Base-by-base conservation (phyloP, 2,329 filamentous ascomycete genomes). In the Beauveria sp. region DNA sequence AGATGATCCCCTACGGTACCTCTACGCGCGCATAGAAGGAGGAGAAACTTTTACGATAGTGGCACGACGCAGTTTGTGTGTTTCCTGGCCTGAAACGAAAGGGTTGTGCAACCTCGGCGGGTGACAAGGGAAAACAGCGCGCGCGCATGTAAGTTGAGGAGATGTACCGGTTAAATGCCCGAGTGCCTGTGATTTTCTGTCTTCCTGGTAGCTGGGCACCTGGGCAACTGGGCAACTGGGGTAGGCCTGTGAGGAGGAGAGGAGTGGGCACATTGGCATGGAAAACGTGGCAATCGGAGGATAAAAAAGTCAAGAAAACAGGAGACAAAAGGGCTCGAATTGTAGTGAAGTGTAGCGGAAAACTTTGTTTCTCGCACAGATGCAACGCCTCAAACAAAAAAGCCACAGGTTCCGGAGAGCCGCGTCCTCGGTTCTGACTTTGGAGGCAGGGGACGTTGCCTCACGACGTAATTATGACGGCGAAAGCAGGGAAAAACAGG, bases 61-160 rank as follows among this genome's bases (percentile, higher is more conserved):
- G 20, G 54, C 26, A 58, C 43, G 31, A 58, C 26, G 42, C 31
- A 46, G 43, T 18, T 34, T 40, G n/a, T 49, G 55, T 58, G 40
- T 24, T 58, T 34, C 55, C 20, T n/a, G 55, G 28, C 55, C 55
- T 58, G 55, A 58, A 58, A 58, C 55, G 55, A 31, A 49, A 58
- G 28, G 26, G 14, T 18, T 26, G 51, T 20, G 14, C 43, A 20
- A 54, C 22, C 20, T 42, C 14, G 31, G 42, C 51, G 34, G 38
- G 51, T 8, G 51, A 18, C 3, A 6, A 54, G 51, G 7, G 28
- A 53, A 42, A 24, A 48, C 20, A 6, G 34, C 34, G 34, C 34
- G 31, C 26, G n/a, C 10, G 28, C 26, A 28, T 46, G 2, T 24
- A 28, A 46, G 42, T 54, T 42, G 34, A 16, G 34, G 5, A 12